These are phyloP conservation scores for Yarrowia keelungensis DNA, from an alignment of 805 yeast genomes.

Conservation along the genomic window DNA sequence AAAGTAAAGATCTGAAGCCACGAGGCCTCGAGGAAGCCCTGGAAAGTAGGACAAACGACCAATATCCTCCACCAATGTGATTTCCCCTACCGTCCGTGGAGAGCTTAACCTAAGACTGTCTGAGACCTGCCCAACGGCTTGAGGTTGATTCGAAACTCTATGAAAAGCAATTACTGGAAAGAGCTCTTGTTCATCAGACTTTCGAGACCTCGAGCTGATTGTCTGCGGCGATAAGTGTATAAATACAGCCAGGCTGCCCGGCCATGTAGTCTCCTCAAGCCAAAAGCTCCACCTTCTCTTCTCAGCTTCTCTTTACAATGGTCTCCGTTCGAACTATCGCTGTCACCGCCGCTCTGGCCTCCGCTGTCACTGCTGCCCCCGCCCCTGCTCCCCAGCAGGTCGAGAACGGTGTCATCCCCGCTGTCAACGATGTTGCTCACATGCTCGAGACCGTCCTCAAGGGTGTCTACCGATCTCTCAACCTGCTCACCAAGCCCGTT, in stretches of 20 bases:
- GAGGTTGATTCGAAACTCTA: conserved; percentile 31
- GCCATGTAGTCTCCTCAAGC: conserved; percentile 12
- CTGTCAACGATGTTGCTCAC: conserved; percentile 10
- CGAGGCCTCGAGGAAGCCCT: background rate
- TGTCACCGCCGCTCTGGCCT: conserved; percentile 16
- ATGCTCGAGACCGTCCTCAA: conserved; percentile 31
- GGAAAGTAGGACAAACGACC: background rate
- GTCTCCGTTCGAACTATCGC: conserved; percentile 34
- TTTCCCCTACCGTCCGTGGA: conserved; percentile 18
- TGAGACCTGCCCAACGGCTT: conserved; percentile 34
- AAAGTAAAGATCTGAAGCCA: background rate
- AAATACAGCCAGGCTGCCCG: background rate
- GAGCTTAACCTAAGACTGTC: conserved; percentile 6
- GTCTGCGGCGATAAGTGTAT: background rate
- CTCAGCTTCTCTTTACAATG: conserved; percentile 3
- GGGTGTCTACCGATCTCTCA: conserved; percentile 32
- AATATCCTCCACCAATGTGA: conserved; percentile 7
- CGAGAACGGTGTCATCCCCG: conserved; percentile 18
- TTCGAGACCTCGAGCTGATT: background rate
- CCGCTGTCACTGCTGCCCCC: conserved; percentile 24
- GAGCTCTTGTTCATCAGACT: background rate
- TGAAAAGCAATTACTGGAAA: background rate
- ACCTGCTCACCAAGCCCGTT: conserved; percentile 27
- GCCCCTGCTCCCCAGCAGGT: conserved; percentile 26
- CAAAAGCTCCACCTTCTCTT: conserved; percentile 4